Evolutionary conservation across 2,329 filamentous ascomycete species (phyloP), one percentile per base, ranked within the genome.

Genomic region (Colletotrichum sp.): DNA sequence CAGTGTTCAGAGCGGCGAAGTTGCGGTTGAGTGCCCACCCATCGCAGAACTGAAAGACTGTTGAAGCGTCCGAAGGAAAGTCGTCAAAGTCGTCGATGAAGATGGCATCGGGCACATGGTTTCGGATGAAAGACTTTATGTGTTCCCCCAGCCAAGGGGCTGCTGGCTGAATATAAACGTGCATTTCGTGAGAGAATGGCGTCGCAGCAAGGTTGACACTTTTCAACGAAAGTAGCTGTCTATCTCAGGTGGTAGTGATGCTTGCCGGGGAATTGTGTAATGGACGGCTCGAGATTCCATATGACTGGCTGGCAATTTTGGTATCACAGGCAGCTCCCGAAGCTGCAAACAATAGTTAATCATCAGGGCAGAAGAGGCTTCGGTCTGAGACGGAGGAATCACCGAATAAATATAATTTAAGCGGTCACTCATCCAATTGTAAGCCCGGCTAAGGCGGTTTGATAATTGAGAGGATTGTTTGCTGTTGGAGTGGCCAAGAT

Each of bases 21-120:
- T 85, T 81, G 21, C 77, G 77, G 28, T 82, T 84, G 4, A 86
- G 75, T 16, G 79, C 80, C 81, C 82, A 84, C 7, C 84, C 84
- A 39, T 85, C 81, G 52, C 84, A 84, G 32, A 80, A 80, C 43
- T 86, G 83, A 21, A 85, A 83, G 2, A 81, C 75, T 0, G 68
- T 76, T 21, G 24, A 26, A 2, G 78, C 78, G 13, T 79, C 71
- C 1, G 71, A 13, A 0, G 83, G 84, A 6, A 86, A 79, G 0
- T 82, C 70, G 1, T 72, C 73, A 30, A 83, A 79, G 24, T 81
- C 72, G 10, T 84, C 71, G 60, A 83, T 63, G 43, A 81, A 85
- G 52, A 80, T 73, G 6, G 79, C 79, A 7, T 81, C 79, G 0
- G 81, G 82, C 0, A 82, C 79, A 28, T 84, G 81, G 1, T 72